Evolutionary conservation across 768 basidiomycete species (phyloP), one percentile per base, ranked within the genome.

Genomic region (Mycena pura): DNA sequence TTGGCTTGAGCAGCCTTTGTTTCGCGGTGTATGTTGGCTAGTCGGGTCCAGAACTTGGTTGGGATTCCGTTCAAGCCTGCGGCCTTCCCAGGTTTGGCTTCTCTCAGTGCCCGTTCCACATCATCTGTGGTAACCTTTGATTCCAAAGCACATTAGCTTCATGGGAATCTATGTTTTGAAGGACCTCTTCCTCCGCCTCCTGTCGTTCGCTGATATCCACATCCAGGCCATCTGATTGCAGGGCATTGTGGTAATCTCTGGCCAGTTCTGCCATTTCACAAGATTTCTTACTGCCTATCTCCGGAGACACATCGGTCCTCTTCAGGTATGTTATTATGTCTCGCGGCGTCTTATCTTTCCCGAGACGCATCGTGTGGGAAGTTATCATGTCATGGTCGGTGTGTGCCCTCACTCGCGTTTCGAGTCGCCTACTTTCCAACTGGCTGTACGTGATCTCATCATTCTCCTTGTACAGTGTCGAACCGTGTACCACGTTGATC

Each of bases 251-350:
- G 44, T 60, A 63, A 25, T 57, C 43, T 0, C 55, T 5, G 0
- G 55, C 61, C 0, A 57, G 21, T 15, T 63, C 61, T 2, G 61
- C 49, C 61, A 63, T 63, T 19, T 63, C 34, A 3, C 15, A 9
- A 0, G 61, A 63, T 0, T 36, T n/a, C 1, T 25, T 52, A 28
- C 49, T 47, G 5, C 55, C 25, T 11, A 8, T 15, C 6, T 24
- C 62, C 2, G 62, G 62, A 0, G 4, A 7, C 0, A 19, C 22
- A 15, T 63, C 51, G 1, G 56, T 58, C 2, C 56, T 24, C 4
- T 28, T 13, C 3, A 63, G 51, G n/a, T 27, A 43, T 0, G 13
- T 21, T 0, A 43, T 27, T 3, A 44, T 58, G 14, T 63, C 62
- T 1, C 62, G 7, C 5, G 51, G 57, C 7, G 29, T 36, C 13